Conservation (phyloP, 148 eudicot genomes). For the Rhododendron ovatum region DNA sequence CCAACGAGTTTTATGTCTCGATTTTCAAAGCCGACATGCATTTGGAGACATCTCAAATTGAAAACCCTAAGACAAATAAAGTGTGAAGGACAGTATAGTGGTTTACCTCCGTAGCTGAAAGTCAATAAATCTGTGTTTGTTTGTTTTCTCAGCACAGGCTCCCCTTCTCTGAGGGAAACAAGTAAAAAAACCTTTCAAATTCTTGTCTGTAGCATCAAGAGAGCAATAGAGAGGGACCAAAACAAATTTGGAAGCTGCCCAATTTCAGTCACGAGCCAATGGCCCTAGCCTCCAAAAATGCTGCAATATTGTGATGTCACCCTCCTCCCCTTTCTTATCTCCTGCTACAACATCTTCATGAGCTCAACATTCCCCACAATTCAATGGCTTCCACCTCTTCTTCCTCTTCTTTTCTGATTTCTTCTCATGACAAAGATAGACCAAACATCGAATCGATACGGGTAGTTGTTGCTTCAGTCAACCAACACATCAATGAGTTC, state of each 20-base stretch:
- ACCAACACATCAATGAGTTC: constrained; percentile 26
- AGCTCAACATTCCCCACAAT: constrained; percentile 7
- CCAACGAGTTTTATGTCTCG: background rate
- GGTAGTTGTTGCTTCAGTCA: constrained; percentile 23
- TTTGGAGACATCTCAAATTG: background rate
- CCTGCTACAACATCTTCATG: constrained; percentile 1
- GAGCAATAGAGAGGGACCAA: constrained; percentile 14
- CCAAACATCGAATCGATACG: constrained; percentile 25
- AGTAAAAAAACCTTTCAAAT: background rate
- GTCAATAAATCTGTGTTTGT: background rate
- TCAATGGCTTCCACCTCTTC: constrained; percentile 38
- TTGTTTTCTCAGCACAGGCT: constrained; percentile 3
- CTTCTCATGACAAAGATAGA: constrained; percentile 15
- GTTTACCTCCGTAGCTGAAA: constrained; percentile 3
- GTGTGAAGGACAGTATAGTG: background rate
- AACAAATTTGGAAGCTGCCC: background rate
- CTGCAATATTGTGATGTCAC: constrained; percentile 1
- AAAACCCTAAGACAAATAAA: background rate
- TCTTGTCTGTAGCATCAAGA: constrained; percentile 18
- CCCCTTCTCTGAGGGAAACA: constrained; percentile 4
- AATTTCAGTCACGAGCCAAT: constrained; percentile 16
- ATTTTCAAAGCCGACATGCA: background rate
- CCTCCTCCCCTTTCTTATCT: constrained; percentile 2
- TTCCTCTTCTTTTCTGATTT: constrained; percentile 4
- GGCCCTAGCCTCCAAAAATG: background rate